Evolutionary conservation across 345 rosid species (phyloP), one percentile per base, ranked within the genome.

Genomic region (Erodium maritimum): DNA sequence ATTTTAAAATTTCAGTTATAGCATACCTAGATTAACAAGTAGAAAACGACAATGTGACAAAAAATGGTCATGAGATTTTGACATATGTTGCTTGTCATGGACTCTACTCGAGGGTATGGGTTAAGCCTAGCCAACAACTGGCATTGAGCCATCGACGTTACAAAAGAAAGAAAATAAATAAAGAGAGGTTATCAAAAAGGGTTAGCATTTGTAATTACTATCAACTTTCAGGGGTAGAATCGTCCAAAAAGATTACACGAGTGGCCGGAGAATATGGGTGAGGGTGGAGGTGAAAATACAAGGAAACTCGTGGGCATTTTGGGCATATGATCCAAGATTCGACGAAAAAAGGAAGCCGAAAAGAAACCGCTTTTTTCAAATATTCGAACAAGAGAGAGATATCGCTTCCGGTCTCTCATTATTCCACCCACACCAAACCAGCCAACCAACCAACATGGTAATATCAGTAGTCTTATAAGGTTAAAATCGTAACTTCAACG

Each of bases 331-430:
- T 34, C 50, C 58, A 51, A 58, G 57, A 29, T 5, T 50, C 57
- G 52, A n/a, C n/a, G n/a, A n/a, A n/a, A 22, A n/a, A 65, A 65
- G 3, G 48, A 42, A 42, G 48, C 8, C 12, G 9, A 4, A 65
- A 52, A n/a, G 57, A 51, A 52, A 57, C 62, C 53, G 62, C n/a
- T 57, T 65, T 55, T 22, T 20, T 46, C 2, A 29, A 34, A 3
- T 3, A 65, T 21, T 0, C 1, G 5, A 34, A 0, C 25, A 37
- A 52, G 21, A n/a, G n/a, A n/a, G n/a, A n/a, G n/a, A n/a, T n/a
- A n/a, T n/a, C n/a, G n/a, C n/a, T n/a, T n/a, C 62, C 2, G 23
- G 11, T 33, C 2, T 65, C 51, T 57, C 62, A 45, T 2, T 4
- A 54, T 22, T 5, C 48, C 17, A 51, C 19, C 50, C 56, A 22